A percentile compares a stretch with the other conserved stretches of the same genome.
Conservation (phyloP, 345 rosid genomes). For the Dovyalis caffra region DNA sequence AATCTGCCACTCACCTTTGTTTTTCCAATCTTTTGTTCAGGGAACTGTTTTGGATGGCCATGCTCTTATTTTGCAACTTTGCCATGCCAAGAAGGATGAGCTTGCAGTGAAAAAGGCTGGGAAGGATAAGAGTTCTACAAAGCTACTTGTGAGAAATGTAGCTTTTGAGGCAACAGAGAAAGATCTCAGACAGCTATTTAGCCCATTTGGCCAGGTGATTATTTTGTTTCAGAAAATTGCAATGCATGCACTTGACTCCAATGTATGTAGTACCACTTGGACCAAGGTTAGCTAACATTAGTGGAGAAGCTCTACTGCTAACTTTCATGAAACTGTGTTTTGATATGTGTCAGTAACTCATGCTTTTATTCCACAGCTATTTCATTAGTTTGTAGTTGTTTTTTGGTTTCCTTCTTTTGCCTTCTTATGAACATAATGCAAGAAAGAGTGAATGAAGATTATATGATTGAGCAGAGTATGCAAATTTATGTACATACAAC, state of each 20-base stretch:
- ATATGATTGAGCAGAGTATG: not conserved
- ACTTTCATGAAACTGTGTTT: no score
- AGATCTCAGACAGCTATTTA: conserved; percentile 82
- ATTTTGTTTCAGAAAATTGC: not conserved
- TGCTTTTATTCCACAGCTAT: no score
- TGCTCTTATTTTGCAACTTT: conserved; percentile 77
- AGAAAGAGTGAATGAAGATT: not conserved
- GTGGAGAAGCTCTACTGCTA: no score
- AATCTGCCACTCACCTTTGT: not conserved
- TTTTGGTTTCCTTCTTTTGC: no score
- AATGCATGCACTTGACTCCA: no score
- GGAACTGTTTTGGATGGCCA: conserved; percentile 92
- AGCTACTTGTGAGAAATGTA: conserved; percentile 80
- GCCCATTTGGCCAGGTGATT: conserved; percentile 92
- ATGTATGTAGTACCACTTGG: not conserved
- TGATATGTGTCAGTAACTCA: no score
- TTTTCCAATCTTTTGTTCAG: conserved; percentile 30
- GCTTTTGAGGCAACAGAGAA: conserved; percentile 95
- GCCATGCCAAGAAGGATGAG: conserved; percentile 75
- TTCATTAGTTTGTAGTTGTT: not conserved
- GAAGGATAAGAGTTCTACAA: conserved; percentile 67
- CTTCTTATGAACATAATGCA: not conserved
- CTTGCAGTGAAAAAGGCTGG: conserved; percentile 45
- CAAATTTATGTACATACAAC: not conserved
- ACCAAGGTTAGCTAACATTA: no score